Evolutionary conservation across 305 asterid species (phyloP).

Genomic region (Fraxinus paxiana): DNA sequence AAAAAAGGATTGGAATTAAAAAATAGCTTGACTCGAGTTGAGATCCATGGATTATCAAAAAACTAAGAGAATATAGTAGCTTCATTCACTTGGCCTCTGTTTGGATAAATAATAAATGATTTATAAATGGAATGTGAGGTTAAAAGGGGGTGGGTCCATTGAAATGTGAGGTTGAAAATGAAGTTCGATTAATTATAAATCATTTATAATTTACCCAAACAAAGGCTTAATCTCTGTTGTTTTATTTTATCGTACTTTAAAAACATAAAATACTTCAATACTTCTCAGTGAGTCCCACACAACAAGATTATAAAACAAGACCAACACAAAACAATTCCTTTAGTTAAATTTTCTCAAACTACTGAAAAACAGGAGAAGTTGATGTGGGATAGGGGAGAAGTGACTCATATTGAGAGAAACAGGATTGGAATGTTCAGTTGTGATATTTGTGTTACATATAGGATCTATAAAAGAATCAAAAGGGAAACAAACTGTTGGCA

Average conservation of each 20-base stretch:
- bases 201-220: not conserved
- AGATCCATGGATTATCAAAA: not conserved
- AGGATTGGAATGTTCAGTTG: not conserved
- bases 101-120: not conserved
- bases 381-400: not conserved
- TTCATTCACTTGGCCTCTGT: not conserved
- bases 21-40: not conserved
- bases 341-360: not conserved
- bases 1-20: not conserved
- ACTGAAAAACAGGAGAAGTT: not conserved
- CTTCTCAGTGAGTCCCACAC: not conserved
- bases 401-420: not conserved
- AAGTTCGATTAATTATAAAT: not conserved
- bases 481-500: not conserved
- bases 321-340: not conserved
- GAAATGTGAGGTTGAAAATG: not conserved
- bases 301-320: not conserved
- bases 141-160: not conserved
- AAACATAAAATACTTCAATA: not conserved
- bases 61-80: not conserved
- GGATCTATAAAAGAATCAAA: not conserved
- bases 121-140: not conserved
- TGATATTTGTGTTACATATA: not conserved
- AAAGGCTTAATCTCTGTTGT: not conserved
- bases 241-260: not conserved